Base-by-base conservation (phyloP, 1,139 yeast species). In the Yamadazyma aaseri region DNA sequence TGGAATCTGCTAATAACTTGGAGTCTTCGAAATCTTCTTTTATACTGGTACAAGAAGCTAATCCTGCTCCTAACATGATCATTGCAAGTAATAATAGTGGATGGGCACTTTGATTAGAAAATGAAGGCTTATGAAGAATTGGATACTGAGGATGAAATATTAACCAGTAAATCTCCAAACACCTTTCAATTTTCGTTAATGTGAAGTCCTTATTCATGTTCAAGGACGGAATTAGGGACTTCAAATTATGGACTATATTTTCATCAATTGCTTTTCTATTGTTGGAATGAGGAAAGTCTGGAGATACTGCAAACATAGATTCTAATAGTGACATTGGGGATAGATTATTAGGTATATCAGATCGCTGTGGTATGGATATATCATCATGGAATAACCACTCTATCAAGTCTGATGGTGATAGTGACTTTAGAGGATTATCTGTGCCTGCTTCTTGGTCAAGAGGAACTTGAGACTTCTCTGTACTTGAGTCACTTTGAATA, bases 81-180 rank as follows among this genome's bases (percentile, higher is more conserved):
- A 81, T 71, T 2, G 80, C 62, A 38, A 80, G 55, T 3, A 80
- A 49, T 14, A 81, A 53, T 7, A 79, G 63, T 0, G 79, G 74
- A 4, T 77, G 78, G 15, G 77, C 69, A 3, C 64, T 60, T 25
- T 64, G 60, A 7, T 79, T 70, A 29, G 69, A 63, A 50, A 80
- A 80, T 1, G 84, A 76, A 1, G 86, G 84, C 32, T 67, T 62
- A 45, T 80, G 86, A 23, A 81, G 50, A 25, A 81, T 62, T 1
- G 84, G 81, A 42, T 69, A 75, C 50, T 79, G 84, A 5, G 76
- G 71, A 48, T 79, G 84, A 55, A 73, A 78, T 14, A 67, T 60
- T 5, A 56, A 52, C 86, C 86, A 80, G 50, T 67, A 80, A 25
- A 55, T 46, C 31, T 58, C 61, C 23, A 60, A 46, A 32, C 51